Conservation (phyloP, 2,329 filamentous ascomycete genomes). For the Mycosphaerella arachidis region DNA sequence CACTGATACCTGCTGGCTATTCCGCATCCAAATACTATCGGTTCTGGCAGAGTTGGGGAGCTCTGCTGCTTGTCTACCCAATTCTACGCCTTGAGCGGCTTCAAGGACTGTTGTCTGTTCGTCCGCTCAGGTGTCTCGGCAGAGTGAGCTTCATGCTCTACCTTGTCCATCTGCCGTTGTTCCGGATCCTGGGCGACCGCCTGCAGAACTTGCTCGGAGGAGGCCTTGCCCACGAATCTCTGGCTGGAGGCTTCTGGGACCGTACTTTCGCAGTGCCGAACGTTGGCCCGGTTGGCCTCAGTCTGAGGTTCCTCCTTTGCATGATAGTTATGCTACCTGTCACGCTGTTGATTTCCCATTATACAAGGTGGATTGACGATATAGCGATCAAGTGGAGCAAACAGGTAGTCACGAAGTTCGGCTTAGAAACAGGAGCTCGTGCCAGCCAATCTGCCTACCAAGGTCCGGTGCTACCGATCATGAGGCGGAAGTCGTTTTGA, state of each 20-base stretch:
- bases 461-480: too few relatives aligned
- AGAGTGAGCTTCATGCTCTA: slow-evolving; percentile 59
- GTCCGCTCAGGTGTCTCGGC: slow-evolving; percentile 53
- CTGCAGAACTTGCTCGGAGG: slow-evolving; percentile 49
- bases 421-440: too few relatives aligned
- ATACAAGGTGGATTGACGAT: too few relatives aligned
- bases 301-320: too few relatives aligned
- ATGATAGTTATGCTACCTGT: too few relatives aligned
- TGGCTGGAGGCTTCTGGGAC: slow-evolving; percentile 44
- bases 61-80: slow-evolving; percentile 49
- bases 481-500: too few relatives aligned
- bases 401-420: too few relatives aligned
- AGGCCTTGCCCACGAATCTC: slow-evolving; percentile 37
- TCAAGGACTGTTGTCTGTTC: slow-evolving; percentile 49
- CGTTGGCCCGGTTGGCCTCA: too few relatives aligned
- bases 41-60: slow-evolving; percentile 54
- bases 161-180: slow-evolving; percentile 55
- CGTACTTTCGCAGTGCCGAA: too few relatives aligned
- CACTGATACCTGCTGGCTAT: slow-evolving; percentile 35
- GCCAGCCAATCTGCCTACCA: too few relatives aligned
- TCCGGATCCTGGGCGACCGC: slow-evolving; percentile 51
- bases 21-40: slow-evolving; percentile 35
- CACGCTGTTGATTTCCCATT: too few relatives aligned
- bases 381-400: too few relatives aligned
- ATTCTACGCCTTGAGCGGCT: slow-evolving; percentile 44